These are phyloP conservation scores for Calonectria henricotiae DNA, from an alignment of 2,329 filamentous ascomycete species.

Conservation along the genomic window DNA sequence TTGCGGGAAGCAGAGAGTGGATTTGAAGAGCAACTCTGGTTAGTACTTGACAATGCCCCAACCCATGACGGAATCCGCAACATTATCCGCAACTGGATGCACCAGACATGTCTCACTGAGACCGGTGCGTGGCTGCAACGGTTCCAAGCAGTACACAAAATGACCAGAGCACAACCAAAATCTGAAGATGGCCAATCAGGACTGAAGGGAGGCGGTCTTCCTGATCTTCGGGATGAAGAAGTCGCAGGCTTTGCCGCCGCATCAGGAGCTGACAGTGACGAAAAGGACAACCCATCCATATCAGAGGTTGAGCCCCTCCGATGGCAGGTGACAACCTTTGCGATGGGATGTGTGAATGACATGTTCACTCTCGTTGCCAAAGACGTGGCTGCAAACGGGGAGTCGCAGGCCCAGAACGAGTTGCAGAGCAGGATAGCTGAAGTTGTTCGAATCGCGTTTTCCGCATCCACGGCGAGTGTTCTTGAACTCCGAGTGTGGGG, in stretches of 20 bases:
- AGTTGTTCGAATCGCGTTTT: constrained; percentile 97
- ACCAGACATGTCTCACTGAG: constrained; percentile 87
- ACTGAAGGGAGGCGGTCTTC: constrained; percentile 67
- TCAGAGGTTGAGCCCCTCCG: constrained; percentile 88
- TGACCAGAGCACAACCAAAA: constrained; percentile 81
- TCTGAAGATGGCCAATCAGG: constrained; percentile 66
- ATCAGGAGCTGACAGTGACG: constrained; percentile 73
- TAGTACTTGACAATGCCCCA: constrained; percentile 85
- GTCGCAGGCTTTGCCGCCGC: constrained; percentile 95
- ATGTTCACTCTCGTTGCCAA: constrained; percentile 85
- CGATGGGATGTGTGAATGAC: constrained; percentile 89
- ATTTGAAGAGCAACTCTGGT: constrained; percentile 93
- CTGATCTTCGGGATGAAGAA: constrained; percentile 96
- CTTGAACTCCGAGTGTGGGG: constrained; percentile 92
- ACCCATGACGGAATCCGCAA: constrained; percentile 86
- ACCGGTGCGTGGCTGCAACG: constrained; percentile 90
- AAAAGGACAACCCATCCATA: constrained; percentile 65
- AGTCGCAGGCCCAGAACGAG: constrained; percentile 83
- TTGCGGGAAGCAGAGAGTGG: constrained; percentile 82
- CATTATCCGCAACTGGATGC: constrained; percentile 93
- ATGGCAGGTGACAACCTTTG: constrained; percentile 97
- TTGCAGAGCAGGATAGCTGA: constrained; percentile 90
- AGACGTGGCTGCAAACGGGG: constrained; percentile 83
- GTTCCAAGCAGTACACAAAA: constrained; percentile 90
- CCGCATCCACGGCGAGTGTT: constrained; percentile 94